phyloP scores from a whole-genome alignment of 78 protist genomes.

The Guillardia theta region DNA sequence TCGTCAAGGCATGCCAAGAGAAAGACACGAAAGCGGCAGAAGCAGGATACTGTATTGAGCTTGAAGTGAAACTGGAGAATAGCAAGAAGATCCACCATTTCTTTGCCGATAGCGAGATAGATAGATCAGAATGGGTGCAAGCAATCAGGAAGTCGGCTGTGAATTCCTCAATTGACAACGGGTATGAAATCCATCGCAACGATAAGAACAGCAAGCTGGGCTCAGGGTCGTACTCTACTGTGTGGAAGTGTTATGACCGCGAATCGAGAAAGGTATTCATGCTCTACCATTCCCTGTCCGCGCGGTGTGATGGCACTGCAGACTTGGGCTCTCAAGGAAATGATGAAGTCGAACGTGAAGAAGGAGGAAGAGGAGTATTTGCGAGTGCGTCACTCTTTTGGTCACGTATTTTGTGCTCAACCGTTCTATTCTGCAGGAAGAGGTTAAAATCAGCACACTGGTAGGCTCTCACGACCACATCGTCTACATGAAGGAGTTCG shows the following conservation, averaged over 20 bases:
- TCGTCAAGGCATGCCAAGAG: background rate
- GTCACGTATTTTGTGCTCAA: too few relatives aligned
- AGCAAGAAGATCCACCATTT: background rate
- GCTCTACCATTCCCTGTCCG: background rate
- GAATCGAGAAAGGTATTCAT: background rate
- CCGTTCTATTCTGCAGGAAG: background rate
- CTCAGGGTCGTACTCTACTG: background rate
- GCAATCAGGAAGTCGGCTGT: background rate
- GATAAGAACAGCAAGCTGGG: background rate
- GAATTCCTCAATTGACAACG: background rate
- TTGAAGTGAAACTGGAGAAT: background rate
- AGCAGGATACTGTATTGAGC: background rate
- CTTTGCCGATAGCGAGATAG: background rate
- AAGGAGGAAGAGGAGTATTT: background rate
- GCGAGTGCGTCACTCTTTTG: background rate
- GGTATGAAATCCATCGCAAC: background rate
- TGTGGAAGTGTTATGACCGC: background rate
- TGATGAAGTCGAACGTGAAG: background rate
- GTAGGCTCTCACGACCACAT: constrained; percentile 1
- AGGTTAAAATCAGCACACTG: background rate
- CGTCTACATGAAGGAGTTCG: constrained; percentile 37
- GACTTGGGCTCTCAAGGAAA: background rate
- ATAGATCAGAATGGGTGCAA: background rate
- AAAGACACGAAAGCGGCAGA: background rate
- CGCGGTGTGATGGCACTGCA: background rate